A percentile compares a stretch with the other conserved stretches of the same genome.
phyloP scores from a whole-genome alignment of 2,329 filamentous ascomycete species.

The Colletotrichum neosansevieriae region DNA sequence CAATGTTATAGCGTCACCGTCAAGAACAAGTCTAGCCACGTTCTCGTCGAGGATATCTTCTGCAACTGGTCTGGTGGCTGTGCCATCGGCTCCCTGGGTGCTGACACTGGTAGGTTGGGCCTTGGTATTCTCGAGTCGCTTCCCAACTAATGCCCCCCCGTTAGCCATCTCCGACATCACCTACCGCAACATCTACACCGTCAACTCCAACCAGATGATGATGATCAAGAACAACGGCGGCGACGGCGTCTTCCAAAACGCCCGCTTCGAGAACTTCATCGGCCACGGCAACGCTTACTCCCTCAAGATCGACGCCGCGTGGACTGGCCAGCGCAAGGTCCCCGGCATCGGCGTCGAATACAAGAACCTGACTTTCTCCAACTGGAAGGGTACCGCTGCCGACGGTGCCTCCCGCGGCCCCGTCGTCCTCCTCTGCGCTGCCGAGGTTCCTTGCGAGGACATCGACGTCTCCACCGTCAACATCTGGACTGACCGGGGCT shows the following conservation, averaged over 20 bases:
- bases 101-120: conserved; percentile 49
- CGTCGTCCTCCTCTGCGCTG: conserved; percentile 64
- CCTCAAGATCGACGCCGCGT: conserved; percentile 66
- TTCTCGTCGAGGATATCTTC: conserved; percentile 70
- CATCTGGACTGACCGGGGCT: conserved; percentile 64
- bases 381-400: conserved; percentile 67
- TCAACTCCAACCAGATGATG: conserved; percentile 71
- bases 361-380: conserved; percentile 63
- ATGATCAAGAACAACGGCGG: conserved; percentile 74
- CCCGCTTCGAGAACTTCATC: conserved; percentile 68
- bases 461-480: conserved; percentile 63
- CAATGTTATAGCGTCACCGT: conserved; percentile 20
- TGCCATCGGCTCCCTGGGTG: conserved; percentile 67
- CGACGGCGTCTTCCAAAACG: conserved; percentile 62
- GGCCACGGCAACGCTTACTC: conserved; percentile 70
- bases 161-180: conserved; percentile 62
- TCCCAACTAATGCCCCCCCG: background rate
- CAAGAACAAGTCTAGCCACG: conserved; percentile 60
- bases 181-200: conserved; percentile 70
- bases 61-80: conserved; percentile 73
- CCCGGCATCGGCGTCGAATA: conserved; percentile 64
- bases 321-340: conserved; percentile 56
- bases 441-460: conserved; percentile 63
- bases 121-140: too few species aligned
- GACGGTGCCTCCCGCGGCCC: conserved; percentile 64